A percentile compares a stretch with the other conserved stretches of the same genome.
Evolutionary conservation across 2,329 filamentous ascomycete species (phyloP).

Genomic region (Colletotrichum lindemuthianum): DNA sequence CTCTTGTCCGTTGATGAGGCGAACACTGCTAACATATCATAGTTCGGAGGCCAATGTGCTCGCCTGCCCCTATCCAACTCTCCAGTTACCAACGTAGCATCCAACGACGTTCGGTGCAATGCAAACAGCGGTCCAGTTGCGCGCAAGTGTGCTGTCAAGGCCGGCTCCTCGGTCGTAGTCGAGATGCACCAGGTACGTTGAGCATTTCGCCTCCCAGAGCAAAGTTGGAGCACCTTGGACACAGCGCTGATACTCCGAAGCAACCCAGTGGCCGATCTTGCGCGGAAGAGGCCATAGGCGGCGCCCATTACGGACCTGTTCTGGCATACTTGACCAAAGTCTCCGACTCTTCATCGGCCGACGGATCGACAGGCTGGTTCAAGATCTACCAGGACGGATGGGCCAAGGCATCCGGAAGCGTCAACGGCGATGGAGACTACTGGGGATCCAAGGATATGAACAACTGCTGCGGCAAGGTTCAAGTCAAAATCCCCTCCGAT

Average conservation of each 20-base stretch:
- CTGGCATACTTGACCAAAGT: conserved; percentile 61
- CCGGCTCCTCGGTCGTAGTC: conserved; percentile 51
- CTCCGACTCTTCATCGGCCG: conserved; percentile 54
- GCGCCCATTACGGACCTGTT: conserved; percentile 62
- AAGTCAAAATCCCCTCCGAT: conserved; percentile 51
- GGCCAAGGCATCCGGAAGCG: conserved; percentile 39
- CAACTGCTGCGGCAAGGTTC: conserved; percentile 30
- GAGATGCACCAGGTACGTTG: conserved; percentile 57
- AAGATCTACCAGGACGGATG: conserved; percentile 59
- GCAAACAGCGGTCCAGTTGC: conserved; percentile 46
- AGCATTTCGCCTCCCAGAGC: background rate
- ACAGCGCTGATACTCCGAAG: conserved; percentile 35
- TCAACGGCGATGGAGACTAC: conserved; percentile 44
- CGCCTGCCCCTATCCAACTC: conserved; percentile 46
- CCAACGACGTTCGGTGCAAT: conserved; percentile 55
- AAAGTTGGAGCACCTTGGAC: background rate
- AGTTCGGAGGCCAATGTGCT: conserved; percentile 31
- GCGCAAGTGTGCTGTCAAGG: conserved; percentile 57
- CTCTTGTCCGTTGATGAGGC: background rate
- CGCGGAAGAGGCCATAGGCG: conserved; percentile 59
- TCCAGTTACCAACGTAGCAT: conserved; percentile 52
- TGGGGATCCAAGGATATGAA: conserved; percentile 37
- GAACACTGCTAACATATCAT: conserved; percentile 31
- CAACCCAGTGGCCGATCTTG: conserved; percentile 55
- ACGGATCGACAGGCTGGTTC: conserved; percentile 58